Evolutionary conservation across 2,329 filamentous ascomycete genomes (phyloP), one percentile per base, ranked within the genome.

Genomic region (Xylaria digitata): DNA sequence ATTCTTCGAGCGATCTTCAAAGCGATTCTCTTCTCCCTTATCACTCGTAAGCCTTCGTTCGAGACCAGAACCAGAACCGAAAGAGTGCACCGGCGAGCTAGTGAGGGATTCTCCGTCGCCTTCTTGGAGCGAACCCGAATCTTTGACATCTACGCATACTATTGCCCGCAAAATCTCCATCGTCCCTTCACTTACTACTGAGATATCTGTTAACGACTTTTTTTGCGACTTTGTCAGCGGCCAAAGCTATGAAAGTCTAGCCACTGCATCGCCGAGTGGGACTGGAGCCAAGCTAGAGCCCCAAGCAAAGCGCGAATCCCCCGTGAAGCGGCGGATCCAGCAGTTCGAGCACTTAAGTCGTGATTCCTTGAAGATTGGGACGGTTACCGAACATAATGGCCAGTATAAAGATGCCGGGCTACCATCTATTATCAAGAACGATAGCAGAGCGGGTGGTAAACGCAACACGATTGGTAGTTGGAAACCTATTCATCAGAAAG

Each of bases 151-250:
- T 2, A 61, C 56, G 8, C 56, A 63, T 11, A 62, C 65, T 6
- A 45, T 58, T 17, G 46, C 65, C 2, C 50, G 67, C 4, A 69
- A 61, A 48, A 72, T 30, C n/a, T 62, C 55, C 6, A 53, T 59
- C 9, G 63, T 70, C n/a, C 70, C 71, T 34, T 66, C 71, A 13
- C 63, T 78, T 7, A 75, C 74, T 11, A 78, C 74, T 9, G 65
- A 75, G 37, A 78, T 78, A 37, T 68, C 65, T 30, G 69, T 69
- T 15, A 69, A 75, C 52, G 75, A 76, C 63, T 77, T 78, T 50
- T 70, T 66, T 26, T 77, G 74, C 56, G 67, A 72, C 26, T 77
- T 78, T 49, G 58, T 48, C 11, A 66, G 61, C 8, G 46, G 56
- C 21, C 53, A 63, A 3, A 65, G 63, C 11, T 17, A 40, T 26